Evolutionary conservation across 768 basidiomycete species (phyloP).

Genomic region (Mycena leptocephala): DNA sequence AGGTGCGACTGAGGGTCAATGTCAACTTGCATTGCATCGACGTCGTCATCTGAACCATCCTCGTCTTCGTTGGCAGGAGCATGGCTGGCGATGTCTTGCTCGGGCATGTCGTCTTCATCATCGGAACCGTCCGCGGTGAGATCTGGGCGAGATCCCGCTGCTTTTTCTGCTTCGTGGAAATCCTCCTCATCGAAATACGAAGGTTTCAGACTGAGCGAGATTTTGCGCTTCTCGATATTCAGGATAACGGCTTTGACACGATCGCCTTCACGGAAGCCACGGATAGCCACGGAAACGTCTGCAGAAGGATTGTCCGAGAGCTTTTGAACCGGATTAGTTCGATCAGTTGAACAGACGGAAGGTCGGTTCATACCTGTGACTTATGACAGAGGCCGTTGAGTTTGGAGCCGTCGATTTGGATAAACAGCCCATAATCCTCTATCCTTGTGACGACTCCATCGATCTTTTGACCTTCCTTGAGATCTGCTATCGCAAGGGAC

Average conservation of each 20-base stretch:
- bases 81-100: constrained; percentile 28
- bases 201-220: constrained; percentile 91
- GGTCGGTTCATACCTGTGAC: constrained; percentile 76
- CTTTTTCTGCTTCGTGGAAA: constrained; percentile 56
- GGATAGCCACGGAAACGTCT: constrained; percentile 84
- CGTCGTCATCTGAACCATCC: constrained; percentile 49
- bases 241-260: constrained; percentile 85
- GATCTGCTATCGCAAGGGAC: constrained; percentile 65
- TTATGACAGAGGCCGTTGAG: constrained; percentile 95
- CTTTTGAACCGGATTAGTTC: constrained; percentile 54
- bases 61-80: constrained; percentile 46
- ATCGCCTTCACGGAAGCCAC: constrained; percentile 90
- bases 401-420: constrained; percentile 89
- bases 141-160: constrained; percentile 9
- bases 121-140: constrained; percentile 48
- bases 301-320: constrained; percentile 91
- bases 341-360: not conserved
- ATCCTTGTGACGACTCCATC: constrained; percentile 75
- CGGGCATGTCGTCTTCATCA: constrained; percentile 36
- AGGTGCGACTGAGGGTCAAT: constrained; percentile 51
- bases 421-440: constrained; percentile 94
- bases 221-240: constrained; percentile 82
- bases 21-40: constrained; percentile 64
- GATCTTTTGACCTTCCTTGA: constrained; percentile 82
- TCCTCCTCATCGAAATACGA: constrained; percentile 87